Evolutionary conservation across 305 asterid species (phyloP), one percentile per base, ranked within the genome.

Genomic region (Nicotiana rustica): DNA sequence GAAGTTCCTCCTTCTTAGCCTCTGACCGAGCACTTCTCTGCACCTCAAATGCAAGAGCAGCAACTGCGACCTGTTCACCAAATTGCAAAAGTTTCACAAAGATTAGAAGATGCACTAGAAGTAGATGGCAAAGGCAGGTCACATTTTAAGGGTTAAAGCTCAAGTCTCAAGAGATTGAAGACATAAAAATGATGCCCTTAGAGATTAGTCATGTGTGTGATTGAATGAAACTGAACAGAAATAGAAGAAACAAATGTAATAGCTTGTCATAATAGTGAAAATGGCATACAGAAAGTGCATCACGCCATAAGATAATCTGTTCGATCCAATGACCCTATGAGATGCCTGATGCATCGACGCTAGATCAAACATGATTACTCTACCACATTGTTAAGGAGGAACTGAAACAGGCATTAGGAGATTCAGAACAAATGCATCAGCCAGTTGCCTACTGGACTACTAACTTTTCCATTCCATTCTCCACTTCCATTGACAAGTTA

Each of bases 11-110:
- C 89, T 96, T 94, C 87, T 87, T 94, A 64, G 97, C 99, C 90
- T 96, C 98, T 82, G 98, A 91, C 68, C 98, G 90, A 82, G 97
- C 66, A 87, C 84, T 93, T 91, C 99, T 91, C 86, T 96, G 99
- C 89, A 90, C 92, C 93, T 96, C 99, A 89, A 96, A 93, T 71
- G 83, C 83, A 83, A 94, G 85, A 38, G 92, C 97, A 87, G 89
- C 97, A 59, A 90, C 98, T 83, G 91, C 99, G 73, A 96, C 99
- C 98, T 94, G 76, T 78, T 69, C 49, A 77, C 77, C 56, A 82
- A 61, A 8, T 38, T 33, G 41, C 35, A 67, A 18, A 81, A 52
- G 67, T 81, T 67, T 47, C 52, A 55, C 60, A 79, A 66, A 79
- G 41, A 31, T 52, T 75, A 52, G 64, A 73, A 73, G 79, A 73